A percentile compares a stretch with the other conserved stretches of the same genome.
These are phyloP conservation scores for Kazachstania africana DNA, from an alignment of 805 yeast species.

Conservation along the genomic window DNA sequence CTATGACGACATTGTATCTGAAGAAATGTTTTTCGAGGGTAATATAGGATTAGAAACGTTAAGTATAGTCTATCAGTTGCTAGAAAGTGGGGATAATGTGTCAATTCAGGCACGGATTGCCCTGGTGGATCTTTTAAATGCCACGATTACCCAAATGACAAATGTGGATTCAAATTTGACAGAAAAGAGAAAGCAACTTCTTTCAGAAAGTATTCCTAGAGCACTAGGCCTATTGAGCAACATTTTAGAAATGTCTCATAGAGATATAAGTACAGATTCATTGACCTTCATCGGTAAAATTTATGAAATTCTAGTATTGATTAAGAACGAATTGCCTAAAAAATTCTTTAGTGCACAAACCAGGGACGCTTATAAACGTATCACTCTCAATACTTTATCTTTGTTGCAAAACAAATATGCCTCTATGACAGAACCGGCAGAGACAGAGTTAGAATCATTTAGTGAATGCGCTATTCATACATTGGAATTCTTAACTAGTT, in stretches of 20 bases:
- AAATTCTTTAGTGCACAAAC: conserved; percentile 9
- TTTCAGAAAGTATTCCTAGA: conserved; percentile 10
- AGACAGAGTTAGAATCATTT: conserved; percentile 1
- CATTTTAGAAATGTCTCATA: background rate
- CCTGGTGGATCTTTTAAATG: conserved; percentile 40
- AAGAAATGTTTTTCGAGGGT: conserved; percentile 73
- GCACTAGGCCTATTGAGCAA: conserved; percentile 6
- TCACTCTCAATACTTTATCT: conserved; percentile 10
- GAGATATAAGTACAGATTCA: background rate
- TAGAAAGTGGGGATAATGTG: conserved; percentile 18
- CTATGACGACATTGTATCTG: conserved; percentile 76
- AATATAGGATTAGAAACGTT: conserved; percentile 51
- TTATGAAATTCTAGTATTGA: conserved; percentile 14
- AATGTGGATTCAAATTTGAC: conserved; percentile 12
- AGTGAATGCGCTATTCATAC: conserved; percentile 14
- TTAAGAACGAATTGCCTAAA: conserved; percentile 16
- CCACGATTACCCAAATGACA: conserved; percentile 42
- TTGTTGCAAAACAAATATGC: conserved; percentile 1
- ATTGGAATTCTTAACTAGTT: conserved; percentile 12
- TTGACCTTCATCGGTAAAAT: conserved; percentile 9
- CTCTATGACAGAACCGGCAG: background rate
- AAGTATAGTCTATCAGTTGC: conserved; percentile 35
- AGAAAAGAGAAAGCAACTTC: conserved; percentile 11
- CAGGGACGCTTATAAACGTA: conserved; percentile 4
- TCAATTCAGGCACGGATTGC: conserved; percentile 32